These are phyloP conservation scores for Tolypocladium amazonense DNA, from an alignment of 2,329 filamentous ascomycete genomes.

Conservation along the genomic window DNA sequence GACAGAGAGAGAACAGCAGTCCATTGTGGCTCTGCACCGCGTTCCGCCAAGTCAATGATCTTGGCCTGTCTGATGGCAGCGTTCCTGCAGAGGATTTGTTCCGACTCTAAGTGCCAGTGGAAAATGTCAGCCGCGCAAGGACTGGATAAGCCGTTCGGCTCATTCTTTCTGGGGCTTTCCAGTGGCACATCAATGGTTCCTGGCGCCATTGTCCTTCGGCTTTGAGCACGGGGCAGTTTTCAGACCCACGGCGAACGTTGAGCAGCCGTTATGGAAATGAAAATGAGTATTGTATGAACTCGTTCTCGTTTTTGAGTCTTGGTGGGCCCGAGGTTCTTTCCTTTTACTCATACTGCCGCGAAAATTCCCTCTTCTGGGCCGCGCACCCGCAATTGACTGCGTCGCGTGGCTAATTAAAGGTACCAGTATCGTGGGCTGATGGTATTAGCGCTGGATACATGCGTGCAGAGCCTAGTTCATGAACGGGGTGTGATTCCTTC, in stretches of 20 bases:
- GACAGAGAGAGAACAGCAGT: neutral
- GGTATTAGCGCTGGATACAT: neutral
- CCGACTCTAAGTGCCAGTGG: neutral
- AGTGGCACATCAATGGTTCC: neutral
- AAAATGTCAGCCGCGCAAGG: neutral
- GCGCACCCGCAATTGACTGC: neutral
- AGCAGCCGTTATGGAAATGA: neutral
- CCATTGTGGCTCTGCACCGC: neutral
- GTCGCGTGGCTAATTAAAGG: neutral
- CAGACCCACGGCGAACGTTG: neutral
- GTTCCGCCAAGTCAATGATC: neutral
- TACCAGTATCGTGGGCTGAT: neutral
- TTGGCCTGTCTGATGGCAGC: neutral
- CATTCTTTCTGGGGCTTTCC: neutral
- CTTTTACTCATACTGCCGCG: neutral
- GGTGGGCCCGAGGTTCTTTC: neutral
- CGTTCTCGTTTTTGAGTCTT: too few species aligned
- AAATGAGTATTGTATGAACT: neutral
- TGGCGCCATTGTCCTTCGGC: neutral
- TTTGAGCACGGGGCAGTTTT: neutral
- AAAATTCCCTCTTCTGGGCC: too few species aligned
- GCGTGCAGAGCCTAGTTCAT: neutral
- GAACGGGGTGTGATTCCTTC: neutral
- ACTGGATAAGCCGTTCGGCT: neutral
- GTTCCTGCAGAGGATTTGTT: neutral